These are phyloP conservation scores for Yamadazyma kitorensis DNA, from an alignment of 805 yeast genomes.

Conservation along the genomic window DNA sequence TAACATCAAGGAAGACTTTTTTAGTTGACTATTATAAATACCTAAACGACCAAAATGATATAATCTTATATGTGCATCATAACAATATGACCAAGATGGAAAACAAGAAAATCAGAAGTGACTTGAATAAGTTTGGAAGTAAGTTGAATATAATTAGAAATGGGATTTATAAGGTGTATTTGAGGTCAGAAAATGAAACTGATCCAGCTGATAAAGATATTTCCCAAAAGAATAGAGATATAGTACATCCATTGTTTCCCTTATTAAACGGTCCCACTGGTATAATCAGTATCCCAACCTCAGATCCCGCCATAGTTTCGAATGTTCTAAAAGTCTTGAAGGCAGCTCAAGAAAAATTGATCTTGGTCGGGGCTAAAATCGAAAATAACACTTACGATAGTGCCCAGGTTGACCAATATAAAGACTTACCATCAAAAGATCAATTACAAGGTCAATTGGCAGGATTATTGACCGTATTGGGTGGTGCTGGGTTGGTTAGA, in stretches of 20 bases:
- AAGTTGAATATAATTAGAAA: constrained; percentile 66
- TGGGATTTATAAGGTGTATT: constrained; percentile 68
- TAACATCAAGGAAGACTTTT: constrained; percentile 78
- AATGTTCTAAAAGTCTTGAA: constrained; percentile 60
- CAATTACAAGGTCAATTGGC: constrained; percentile 78
- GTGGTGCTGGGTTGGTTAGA: constrained; percentile 86
- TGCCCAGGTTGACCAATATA: constrained; percentile 56
- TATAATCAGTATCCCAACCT: constrained; percentile 60
- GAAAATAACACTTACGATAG: constrained; percentile 57
- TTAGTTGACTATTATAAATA: constrained; percentile 77
- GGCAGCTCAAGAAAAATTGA: constrained; percentile 65
- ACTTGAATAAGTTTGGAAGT: constrained; percentile 65
- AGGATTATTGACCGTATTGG: constrained; percentile 76
- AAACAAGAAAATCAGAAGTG: constrained; percentile 58
- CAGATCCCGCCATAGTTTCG: constrained; percentile 69
- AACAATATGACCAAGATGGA: constrained; percentile 75
- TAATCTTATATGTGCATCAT: constrained; percentile 79
- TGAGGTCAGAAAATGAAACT: constrained; percentile 61
- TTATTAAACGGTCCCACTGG: constrained; percentile 86
- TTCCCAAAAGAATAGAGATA: constrained; percentile 37
- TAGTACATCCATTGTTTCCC: constrained; percentile 64
- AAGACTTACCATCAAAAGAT: constrained; percentile 67
- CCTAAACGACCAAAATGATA: constrained; percentile 62
- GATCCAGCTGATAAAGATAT: constrained; percentile 74
- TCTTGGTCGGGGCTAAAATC: constrained; percentile 82